A percentile compares a stretch with the other conserved stretches of the same genome.
Conservation (phyloP, 2,329 filamentous ascomycete genomes). For the Aspergillus quadrilineatus region DNA sequence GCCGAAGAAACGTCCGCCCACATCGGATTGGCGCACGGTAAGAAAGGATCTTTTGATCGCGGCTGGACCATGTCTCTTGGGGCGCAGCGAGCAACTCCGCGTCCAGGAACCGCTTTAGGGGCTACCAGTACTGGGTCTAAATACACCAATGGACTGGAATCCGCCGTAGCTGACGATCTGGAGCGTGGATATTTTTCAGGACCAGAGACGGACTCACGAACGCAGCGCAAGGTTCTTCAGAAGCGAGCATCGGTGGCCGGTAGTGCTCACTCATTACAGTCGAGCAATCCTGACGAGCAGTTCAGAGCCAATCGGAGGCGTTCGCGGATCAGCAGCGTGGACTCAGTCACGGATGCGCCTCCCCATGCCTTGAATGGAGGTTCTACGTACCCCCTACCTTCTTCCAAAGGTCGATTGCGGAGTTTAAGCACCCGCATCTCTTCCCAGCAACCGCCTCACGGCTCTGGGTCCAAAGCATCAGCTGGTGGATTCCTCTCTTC, state of each 20-base stretch:
- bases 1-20: slow-evolving; percentile 29
- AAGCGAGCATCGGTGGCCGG: slow-evolving; percentile 58
- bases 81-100: slow-evolving; percentile 27
- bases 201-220: slow-evolving; percentile 73
- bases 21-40: slow-evolving; percentile 43
- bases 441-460: slow-evolving; percentile 50
- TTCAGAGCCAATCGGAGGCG: slow-evolving; percentile 68
- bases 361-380: slow-evolving; percentile 20
- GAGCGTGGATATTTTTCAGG: slow-evolving; percentile 95
- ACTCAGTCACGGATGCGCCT: slow-evolving; percentile 65
- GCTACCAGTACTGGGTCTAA: slow-evolving; percentile 24
- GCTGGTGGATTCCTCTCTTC: slow-evolving; percentile 44
- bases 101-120: slow-evolving; percentile 36
- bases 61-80: slow-evolving; percentile 53
- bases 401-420: slow-evolving; percentile 55
- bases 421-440: slow-evolving; percentile 60
- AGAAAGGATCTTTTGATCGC: slow-evolving; percentile 59
- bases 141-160: slow-evolving; percentile 32
- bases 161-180: slow-evolving; percentile 54
- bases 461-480: slow-evolving; percentile 53
- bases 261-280: slow-evolving; percentile 62
- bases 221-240: slow-evolving; percentile 71
- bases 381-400: slow-evolving; percentile 54
- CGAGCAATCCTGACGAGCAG: slow-evolving; percentile 76
- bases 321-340: slow-evolving; percentile 75